Conservation (phyloP, 2,329 filamentous ascomycete species). For the Setomelanomma holmii region DNA sequence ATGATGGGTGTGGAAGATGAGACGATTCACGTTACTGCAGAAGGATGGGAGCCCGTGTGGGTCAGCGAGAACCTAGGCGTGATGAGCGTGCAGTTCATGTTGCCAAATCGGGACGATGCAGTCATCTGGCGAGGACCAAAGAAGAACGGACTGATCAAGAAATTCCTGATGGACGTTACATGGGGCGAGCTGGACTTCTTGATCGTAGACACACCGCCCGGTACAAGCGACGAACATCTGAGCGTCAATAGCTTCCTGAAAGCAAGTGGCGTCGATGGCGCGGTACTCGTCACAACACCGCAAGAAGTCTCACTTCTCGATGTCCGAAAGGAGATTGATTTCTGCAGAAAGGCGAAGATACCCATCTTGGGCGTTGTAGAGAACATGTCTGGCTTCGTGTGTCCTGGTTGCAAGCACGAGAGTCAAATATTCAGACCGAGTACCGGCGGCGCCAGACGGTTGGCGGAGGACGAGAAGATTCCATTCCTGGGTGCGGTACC, state of each 20-base stretch:
- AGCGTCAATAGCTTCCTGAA: conserved; percentile 92
- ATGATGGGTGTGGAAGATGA: conserved; percentile 98
- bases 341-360: conserved; percentile 94
- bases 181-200: conserved; percentile 96
- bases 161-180: conserved; percentile 96
- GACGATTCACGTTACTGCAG: conserved; percentile 87
- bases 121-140: conserved; percentile 98
- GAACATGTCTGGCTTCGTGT: conserved; percentile 98
- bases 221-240: conserved; percentile 93
- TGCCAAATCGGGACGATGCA: conserved; percentile 90
- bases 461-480: conserved; percentile 86
- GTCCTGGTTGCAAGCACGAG: conserved; percentile 83
- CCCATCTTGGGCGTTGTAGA: conserved; percentile 87
- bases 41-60: conserved; percentile 95
- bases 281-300: conserved; percentile 90
- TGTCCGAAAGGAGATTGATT: conserved; percentile 96
- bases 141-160: conserved; percentile 98
- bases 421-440: conserved; percentile 88
- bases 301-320: conserved; percentile 93
- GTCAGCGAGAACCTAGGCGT: conserved; percentile 91
- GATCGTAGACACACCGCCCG: conserved; percentile 93
- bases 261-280: conserved; percentile 90
- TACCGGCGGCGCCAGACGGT: conserved; percentile 80
- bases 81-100: conserved; percentile 99
- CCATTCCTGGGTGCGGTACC: conserved; percentile 91